phyloP scores from a whole-genome alignment of 257 asterid species.

The Datura wrightii region DNA sequence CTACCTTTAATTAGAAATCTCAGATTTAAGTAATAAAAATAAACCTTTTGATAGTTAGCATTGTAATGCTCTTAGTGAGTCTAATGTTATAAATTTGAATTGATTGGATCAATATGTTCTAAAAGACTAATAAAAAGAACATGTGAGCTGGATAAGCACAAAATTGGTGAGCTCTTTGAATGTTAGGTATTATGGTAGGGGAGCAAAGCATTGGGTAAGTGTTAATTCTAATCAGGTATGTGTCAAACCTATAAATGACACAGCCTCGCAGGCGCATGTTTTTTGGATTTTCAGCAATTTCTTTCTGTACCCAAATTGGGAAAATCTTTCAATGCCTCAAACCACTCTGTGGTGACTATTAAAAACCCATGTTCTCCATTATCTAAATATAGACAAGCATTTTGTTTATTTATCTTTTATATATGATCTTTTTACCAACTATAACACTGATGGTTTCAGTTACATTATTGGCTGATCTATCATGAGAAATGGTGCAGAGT shows the following conservation, averaged over 20 bases:
- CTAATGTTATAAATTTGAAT: neutral
- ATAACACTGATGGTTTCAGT: neutral
- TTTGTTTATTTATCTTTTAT: too few relatives aligned
- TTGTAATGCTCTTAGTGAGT: neutral
- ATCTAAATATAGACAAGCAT: neutral
- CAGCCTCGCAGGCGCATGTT: constrained; percentile 30
- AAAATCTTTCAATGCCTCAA: neutral
- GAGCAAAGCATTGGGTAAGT: constrained; percentile 65
- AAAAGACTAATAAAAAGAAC: neutral
- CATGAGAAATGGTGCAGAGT: neutral
- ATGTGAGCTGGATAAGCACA: constrained; percentile 50
- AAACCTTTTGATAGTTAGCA: neutral
- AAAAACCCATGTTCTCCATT: neutral
- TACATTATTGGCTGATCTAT: neutral
- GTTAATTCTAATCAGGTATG: constrained; percentile 61
- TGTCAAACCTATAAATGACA: constrained; percentile 53
- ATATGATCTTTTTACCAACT: neutral
- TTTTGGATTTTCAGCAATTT: neutral
- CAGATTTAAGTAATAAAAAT: too few relatives aligned
- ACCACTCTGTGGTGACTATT: neutral
- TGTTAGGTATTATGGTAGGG: constrained; percentile 65
- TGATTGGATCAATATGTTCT: neutral
- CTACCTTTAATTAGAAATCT: too few relatives aligned
- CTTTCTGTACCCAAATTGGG: neutral
- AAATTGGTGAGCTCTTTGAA: neutral